Evolutionary conservation across 2,329 filamentous ascomycete species (phyloP).

Genomic region (Sclerotinia borealis): DNA sequence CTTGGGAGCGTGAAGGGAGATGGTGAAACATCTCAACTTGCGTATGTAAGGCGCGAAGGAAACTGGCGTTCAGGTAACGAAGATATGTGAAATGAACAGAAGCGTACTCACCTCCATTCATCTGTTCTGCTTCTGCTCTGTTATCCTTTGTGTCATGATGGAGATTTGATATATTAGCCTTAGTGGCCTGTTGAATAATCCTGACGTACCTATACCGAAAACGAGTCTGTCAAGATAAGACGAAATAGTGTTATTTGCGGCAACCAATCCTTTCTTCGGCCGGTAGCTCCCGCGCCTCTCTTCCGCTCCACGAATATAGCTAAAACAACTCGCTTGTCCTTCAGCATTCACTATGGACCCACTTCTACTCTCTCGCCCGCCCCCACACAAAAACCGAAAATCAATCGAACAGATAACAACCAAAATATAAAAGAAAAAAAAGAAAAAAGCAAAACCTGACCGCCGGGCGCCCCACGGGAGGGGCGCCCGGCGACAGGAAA

Average conservation of each 20-base stretch:
- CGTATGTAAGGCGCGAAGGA: not conserved
- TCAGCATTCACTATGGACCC: not conserved
- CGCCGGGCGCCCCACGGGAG: not conserved
- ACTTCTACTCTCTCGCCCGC: not conserved
- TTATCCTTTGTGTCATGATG: not conserved
- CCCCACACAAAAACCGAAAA: not conserved
- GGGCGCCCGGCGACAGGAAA: not conserved
- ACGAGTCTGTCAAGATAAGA: too few species aligned
- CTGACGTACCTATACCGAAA: too few species aligned
- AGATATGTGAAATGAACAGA: constrained; percentile 8
- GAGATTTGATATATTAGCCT: not conserved
- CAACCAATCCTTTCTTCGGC: not conserved
- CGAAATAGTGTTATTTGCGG: not conserved
- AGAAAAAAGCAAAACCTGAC: not conserved
- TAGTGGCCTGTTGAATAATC: too few species aligned
- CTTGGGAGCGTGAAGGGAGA: not conserved
- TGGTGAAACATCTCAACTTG: not conserved
- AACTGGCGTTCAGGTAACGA: constrained; percentile 3
- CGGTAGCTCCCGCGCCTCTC: not conserved
- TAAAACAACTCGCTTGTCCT: not conserved
- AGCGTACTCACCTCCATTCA: not conserved
- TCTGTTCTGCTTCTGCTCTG: not conserved
- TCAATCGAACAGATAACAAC: too few species aligned
- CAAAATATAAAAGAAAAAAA: not conserved
- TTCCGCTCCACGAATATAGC: not conserved